Evolutionary conservation across 495 filamentous ascomycete genomes (phyloP).

Genomic region (Cladorrhinum samala): DNA sequence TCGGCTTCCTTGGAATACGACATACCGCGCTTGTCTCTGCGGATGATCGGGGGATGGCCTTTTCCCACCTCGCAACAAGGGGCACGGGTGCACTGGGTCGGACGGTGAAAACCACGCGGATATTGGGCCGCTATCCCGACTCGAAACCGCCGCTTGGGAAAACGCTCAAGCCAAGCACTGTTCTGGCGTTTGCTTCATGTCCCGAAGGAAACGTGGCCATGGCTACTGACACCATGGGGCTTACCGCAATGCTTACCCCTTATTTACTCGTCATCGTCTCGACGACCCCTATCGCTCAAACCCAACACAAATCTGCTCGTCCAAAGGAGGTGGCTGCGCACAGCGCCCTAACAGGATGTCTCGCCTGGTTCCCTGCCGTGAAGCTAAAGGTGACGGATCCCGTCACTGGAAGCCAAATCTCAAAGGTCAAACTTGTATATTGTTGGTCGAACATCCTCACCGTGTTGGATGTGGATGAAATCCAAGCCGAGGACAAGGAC

Average conservation of each 20-base stretch:
- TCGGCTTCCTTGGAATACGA: conserved; percentile 91
- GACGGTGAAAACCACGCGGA: conserved; percentile 80
- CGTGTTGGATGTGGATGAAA: conserved; percentile 77
- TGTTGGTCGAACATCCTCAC: conserved; percentile 97
- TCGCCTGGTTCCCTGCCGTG: conserved; percentile 97
- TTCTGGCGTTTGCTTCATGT: conserved; percentile 84
- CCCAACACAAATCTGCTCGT: conserved; percentile 83
- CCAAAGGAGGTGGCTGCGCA: conserved; percentile 88
- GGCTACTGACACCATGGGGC: conserved; percentile 76
- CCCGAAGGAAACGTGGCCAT: conserved; percentile 90
- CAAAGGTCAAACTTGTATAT: conserved; percentile 86
- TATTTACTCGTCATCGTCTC: conserved; percentile 95
- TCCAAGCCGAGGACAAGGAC: conserved; percentile 57
- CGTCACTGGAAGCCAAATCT: conserved; percentile 46
- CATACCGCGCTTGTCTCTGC: conserved; percentile 98
- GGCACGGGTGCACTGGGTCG: conserved; percentile 82
- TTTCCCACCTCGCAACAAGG: conserved; percentile 89
- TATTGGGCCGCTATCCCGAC: conserved; percentile 85
- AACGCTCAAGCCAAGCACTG: conserved; percentile 85
- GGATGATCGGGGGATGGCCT: conserved; percentile 93
- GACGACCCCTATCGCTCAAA: conserved; percentile 90
- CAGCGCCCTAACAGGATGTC: conserved; percentile 82
- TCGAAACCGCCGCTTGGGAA: conserved; percentile 47
- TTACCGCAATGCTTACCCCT: conserved; percentile 93
- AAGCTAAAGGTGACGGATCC: conserved; percentile 73